Evolutionary conservation across 1,284 basidiomycete species (phyloP), one percentile per base, ranked within the genome.

Genomic region (Cutaneotrichosporon sp.): DNA sequence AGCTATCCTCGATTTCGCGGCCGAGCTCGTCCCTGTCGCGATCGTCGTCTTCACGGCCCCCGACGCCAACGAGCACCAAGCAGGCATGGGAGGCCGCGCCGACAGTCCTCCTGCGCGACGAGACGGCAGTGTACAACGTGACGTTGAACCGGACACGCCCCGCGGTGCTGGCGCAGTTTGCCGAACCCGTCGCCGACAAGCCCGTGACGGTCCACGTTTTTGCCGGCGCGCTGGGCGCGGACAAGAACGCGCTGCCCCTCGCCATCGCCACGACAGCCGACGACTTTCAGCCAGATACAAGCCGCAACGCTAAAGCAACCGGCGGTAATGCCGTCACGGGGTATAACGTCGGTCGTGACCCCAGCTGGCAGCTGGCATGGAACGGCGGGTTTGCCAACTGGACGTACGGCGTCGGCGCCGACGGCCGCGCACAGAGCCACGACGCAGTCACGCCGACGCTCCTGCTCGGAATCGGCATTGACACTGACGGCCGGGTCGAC

Each of bases 381-480:
- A 62, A 74, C 15, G 67, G 79, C 52, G 87, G 87, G 0, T 74
- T 78, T 40, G 86, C 82, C 0, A 79, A 72, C 51, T 85, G 82
- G 79, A 80, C 77, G 0, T 80, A 59, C 14, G 57, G 51, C 9
- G 38, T 48, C 34, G 36, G 48, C 38, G n/a, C n/a, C 3, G 39
- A 48, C n/a, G 34, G 41, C 22, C n/a, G 21, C 2, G 22, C 39
- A 7, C 20, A n/a, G 15, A 37, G 23, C 10, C 35, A 20, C n/a
- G 15, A 18, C 4, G 10, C 40, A 4, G 41, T 52, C 17, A 14
- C 13, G 4, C 55, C 55, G 2, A 30, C 22, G 9, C n/a, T 56
- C 30, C 23, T 52, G 12, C 30, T 56, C 33, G 55, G 47, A 3
- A 42, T 47, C 2, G 55, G 55, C 8, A 45, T 56, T 22, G 15